A percentile compares a stretch with the other conserved stretches of the same genome.
Evolutionary conservation across 352 stramenopile species (phyloP).

Genomic region (Pythium dissimile): DNA sequence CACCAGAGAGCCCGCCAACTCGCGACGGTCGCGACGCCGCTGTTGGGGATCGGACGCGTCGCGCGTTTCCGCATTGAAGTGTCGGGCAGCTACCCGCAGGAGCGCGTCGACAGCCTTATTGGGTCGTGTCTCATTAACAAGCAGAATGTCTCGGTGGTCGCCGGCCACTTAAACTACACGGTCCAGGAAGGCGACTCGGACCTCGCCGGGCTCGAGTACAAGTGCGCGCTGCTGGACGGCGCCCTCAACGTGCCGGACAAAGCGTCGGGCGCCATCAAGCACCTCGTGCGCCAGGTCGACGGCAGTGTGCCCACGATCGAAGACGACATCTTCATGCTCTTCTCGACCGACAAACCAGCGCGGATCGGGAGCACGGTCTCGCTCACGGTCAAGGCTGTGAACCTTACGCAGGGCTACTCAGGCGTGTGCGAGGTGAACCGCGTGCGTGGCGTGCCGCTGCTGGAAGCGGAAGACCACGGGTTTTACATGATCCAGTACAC

Average conservation of each 20-base stretch:
- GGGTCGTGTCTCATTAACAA: conserved; percentile 34
- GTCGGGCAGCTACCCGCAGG: conserved; percentile 4
- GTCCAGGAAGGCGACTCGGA: conserved; percentile 49
- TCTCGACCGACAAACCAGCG: conserved; percentile 58
- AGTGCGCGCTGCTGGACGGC: conserved; percentile 31
- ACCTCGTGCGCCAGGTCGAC: conserved; percentile 29
- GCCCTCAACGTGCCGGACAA: conserved; percentile 20
- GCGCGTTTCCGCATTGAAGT: conserved; percentile 20
- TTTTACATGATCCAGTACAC: conserved; percentile 74
- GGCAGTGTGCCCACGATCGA: conserved; percentile 34
- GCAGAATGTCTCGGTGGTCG: conserved; percentile 25
- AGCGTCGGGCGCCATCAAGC: conserved; percentile 25
- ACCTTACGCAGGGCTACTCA: conserved; percentile 40
- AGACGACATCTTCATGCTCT: conserved; percentile 50
- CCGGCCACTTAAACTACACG: conserved; percentile 32
- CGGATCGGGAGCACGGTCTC: conserved; percentile 53
- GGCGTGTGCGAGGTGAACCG: conserved; percentile 50
- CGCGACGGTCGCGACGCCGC: conserved; percentile 12
- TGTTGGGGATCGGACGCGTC: conserved; percentile 18
- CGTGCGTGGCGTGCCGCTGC: conserved; percentile 33
- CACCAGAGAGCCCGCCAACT: neutral
- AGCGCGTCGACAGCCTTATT: conserved; percentile 13
- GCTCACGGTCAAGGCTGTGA: conserved; percentile 39
- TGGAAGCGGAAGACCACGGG: conserved; percentile 45
- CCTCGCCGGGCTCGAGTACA: conserved; percentile 29